Conservation (phyloP, 139 green algal species). For the Chlamydomonas sp. region DNA sequence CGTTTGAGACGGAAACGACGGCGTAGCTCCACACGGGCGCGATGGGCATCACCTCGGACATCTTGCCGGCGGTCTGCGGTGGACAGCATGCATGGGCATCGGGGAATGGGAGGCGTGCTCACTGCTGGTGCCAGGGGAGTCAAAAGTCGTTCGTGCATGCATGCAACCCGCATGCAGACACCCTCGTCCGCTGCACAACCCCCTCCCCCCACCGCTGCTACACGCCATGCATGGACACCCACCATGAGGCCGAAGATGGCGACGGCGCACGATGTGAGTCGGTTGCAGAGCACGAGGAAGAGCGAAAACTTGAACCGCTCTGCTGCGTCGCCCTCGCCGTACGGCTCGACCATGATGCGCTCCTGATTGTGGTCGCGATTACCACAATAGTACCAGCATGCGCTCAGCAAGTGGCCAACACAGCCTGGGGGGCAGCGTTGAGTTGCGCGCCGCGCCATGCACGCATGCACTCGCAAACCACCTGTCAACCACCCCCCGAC, state of each 20-base stretch:
- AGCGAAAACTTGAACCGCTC: conserved; percentile 85
- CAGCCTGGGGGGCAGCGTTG: no score
- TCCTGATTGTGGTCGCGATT: conserved; percentile 61
- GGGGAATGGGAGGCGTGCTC: background rate
- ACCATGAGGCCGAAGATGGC: conserved; percentile 54
- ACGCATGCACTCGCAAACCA: background rate
- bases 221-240: no score
- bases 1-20: conserved; percentile 82
- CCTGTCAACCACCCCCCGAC: background rate
- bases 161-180: no score
- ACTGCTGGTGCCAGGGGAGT: no score
- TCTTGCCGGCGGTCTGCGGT: conserved; percentile 26
- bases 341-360: conserved; percentile 81
- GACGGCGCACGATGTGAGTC: conserved; percentile 51
- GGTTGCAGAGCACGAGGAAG: conserved; percentile 94
- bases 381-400: background rate
- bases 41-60: conserved; percentile 44
- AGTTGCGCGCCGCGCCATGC: background rate
- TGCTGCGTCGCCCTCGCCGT: conserved; percentile 37
- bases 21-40: conserved; percentile 72
- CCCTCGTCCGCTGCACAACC: no score
- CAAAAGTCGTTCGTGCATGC: no score
- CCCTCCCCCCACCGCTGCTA: no score
- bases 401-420: background rate
- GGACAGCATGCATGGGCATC: conserved; percentile 7